Conservation (phyloP, 2,329 filamentous ascomycete species). For the Alternaria brassicae region DNA sequence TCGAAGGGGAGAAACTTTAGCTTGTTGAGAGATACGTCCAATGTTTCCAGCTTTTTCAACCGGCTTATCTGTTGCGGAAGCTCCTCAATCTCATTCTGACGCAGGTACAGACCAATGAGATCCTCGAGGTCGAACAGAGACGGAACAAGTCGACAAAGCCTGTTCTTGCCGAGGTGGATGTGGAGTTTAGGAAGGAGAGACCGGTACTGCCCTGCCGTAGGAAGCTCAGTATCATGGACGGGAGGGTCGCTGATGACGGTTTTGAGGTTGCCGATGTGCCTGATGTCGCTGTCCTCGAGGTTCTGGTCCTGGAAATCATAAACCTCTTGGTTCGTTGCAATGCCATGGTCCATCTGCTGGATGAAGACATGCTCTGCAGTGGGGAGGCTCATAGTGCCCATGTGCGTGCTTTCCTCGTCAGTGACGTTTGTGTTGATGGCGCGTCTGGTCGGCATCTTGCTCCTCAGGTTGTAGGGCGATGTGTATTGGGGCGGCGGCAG, state of each 20-base stretch:
- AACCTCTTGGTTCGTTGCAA: constrained; percentile 24
- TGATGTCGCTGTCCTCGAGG: constrained; percentile 34
- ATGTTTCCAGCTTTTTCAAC: constrained; percentile 25
- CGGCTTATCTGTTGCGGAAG: constrained; percentile 37
- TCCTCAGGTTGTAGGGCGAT: constrained; percentile 12
- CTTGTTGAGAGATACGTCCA: constrained; percentile 36
- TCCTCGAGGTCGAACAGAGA: constrained; percentile 36
- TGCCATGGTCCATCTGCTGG: constrained; percentile 15
- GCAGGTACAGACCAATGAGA: constrained; percentile 35
- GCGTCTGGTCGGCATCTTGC: constrained; percentile 1
- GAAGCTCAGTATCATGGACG: constrained; percentile 34
- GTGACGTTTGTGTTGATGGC: not conserved
- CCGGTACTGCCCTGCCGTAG: constrained; percentile 39
- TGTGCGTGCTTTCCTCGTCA: not conserved
- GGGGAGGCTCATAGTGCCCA: not conserved
- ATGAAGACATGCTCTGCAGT: constrained; percentile 19
- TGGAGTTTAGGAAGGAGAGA: constrained; percentile 38
- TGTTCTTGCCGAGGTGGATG: constrained; percentile 34
- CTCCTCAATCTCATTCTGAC: constrained; percentile 35
- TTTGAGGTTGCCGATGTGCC: constrained; percentile 34
- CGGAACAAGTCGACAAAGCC: constrained; percentile 27
- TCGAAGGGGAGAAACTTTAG: constrained; percentile 38
- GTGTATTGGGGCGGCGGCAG: constrained; percentile 18
- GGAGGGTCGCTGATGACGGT: constrained; percentile 34
- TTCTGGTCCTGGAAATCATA: constrained; percentile 23